phyloP scores from a whole-genome alignment of 306 rosid genomes.

The Casuarina glauca region DNA sequence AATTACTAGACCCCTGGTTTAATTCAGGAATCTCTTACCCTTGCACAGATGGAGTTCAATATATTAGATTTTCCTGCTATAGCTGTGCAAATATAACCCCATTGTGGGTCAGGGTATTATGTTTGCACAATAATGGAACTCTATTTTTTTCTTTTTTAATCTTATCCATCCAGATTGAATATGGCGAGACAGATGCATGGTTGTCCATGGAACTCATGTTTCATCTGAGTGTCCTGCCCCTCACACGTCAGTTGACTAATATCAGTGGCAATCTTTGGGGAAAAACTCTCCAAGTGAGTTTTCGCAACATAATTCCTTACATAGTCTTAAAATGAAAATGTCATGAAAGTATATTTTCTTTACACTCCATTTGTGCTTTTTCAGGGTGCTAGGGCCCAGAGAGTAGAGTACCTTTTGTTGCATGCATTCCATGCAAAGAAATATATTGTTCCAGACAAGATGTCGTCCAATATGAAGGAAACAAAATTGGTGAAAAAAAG shows the following conservation, averaged over 20 bases:
- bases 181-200: slow-evolving; percentile 98
- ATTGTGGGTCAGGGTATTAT: slow-evolving; percentile 12
- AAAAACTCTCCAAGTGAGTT: slow-evolving; percentile 86
- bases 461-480: slow-evolving; percentile 53
- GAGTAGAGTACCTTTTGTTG: slow-evolving; percentile 92
- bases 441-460: slow-evolving; percentile 87
- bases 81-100: slow-evolving; percentile 18
- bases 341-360: slow-evolving; percentile 11
- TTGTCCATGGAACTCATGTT: slow-evolving; percentile 98
- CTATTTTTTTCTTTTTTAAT: background rate
- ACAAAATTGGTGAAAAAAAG: slow-evolving; percentile 59
- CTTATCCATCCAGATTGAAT: slow-evolving; percentile 67
- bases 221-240: slow-evolving; percentile 94
- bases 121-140: slow-evolving; percentile 21
- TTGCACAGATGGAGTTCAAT: background rate
- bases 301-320: slow-evolving; percentile 17
- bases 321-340: slow-evolving; percentile 21
- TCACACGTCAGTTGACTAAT: slow-evolving; percentile 94
- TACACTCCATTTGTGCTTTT: slow-evolving; percentile 28
- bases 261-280: slow-evolving; percentile 97
- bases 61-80: slow-evolving; percentile 9
- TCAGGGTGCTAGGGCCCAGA: slow-evolving; percentile 99
- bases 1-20: background rate
- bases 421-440: slow-evolving; percentile 93
- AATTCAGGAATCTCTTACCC: slow-evolving; percentile 15